phyloP scores from a whole-genome alignment of 768 basidiomycete genomes.

The Sarcomyxa edulis region DNA sequence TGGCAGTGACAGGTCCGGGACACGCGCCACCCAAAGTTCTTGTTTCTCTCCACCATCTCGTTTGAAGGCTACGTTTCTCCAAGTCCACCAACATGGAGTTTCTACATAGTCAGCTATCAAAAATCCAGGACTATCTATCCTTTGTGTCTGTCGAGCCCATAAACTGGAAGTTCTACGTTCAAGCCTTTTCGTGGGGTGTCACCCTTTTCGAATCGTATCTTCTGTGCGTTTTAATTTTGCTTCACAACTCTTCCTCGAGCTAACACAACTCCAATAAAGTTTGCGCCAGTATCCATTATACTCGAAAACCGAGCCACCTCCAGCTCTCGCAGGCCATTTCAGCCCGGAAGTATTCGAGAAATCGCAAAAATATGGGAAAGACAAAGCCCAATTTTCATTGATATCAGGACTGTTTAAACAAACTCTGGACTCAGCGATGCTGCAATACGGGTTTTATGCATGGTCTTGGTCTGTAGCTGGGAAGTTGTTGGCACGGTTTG shows the following conservation, averaged over 20 bases:
- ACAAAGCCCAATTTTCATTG: constrained; percentile 83
- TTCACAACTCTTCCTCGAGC: not conserved
- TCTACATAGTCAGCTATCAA: constrained; percentile 50
- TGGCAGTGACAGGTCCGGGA: no score
- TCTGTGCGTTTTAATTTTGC: constrained; percentile 46
- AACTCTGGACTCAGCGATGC: constrained; percentile 57
- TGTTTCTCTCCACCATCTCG: no score
- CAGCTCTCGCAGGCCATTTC: constrained; percentile 66
- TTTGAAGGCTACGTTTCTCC: no score
- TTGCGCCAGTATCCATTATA: constrained; percentile 85
- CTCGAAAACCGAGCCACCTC: constrained; percentile 66
- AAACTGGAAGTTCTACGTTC: constrained; percentile 81
- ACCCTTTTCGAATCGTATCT: constrained; percentile 87
- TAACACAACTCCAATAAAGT: constrained; percentile 24
- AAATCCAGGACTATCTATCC: constrained; percentile 56
- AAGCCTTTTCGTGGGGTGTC: constrained; percentile 69
- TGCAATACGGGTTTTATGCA: constrained; percentile 76
- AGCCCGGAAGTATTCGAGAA: constrained; percentile 72
- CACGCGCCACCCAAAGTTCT: no score
- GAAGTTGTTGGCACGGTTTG: constrained; percentile 38
- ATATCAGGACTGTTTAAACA: constrained; percentile 74
- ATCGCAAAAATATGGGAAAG: constrained; percentile 86
- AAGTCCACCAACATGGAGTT: constrained; percentile 50
- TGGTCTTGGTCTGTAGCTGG: constrained; percentile 78
- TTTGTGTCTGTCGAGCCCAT: constrained; percentile 71